Evolutionary conservation across 345 rosid genomes (phyloP).

Genomic region (Theobroma cacao): DNA sequence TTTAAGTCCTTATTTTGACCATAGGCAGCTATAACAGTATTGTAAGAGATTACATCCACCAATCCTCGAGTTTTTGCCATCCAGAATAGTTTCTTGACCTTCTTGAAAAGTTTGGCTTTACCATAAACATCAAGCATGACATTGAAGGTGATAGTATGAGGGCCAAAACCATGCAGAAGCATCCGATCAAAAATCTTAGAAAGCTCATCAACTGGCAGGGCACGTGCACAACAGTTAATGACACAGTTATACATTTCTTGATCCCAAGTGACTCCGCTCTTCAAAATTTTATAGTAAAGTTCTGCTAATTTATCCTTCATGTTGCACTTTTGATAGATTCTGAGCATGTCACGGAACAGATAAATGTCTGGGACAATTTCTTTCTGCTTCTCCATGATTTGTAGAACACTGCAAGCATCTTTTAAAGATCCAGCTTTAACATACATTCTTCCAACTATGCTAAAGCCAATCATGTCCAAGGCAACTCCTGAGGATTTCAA

Average conservation of each 20-base stretch:
- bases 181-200: constrained; percentile 71
- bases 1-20: constrained; percentile 57
- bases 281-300: constrained; percentile 54
- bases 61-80: constrained; percentile 65
- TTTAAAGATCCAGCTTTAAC: constrained; percentile 69
- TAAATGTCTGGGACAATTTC: constrained; percentile 68
- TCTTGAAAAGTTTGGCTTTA: constrained; percentile 74
- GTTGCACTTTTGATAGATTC: constrained; percentile 69
- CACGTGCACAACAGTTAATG: constrained; percentile 85
- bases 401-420: constrained; percentile 71
- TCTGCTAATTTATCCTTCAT: constrained; percentile 50
- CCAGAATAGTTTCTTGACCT: constrained; percentile 54
- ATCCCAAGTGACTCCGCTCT: constrained; percentile 71
- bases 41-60: constrained; percentile 80
- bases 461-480: constrained; percentile 72
- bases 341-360: constrained; percentile 78
- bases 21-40: constrained; percentile 77
- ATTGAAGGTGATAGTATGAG: constrained; percentile 62
- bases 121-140: constrained; percentile 83
- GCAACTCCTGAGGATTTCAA: constrained; percentile 61
- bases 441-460: constrained; percentile 78
- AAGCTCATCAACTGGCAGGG: constrained; percentile 74
- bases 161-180: constrained; percentile 63
- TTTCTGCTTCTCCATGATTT: constrained; percentile 60
- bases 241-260: constrained; percentile 84